These are phyloP conservation scores for Kernera saxatilis DNA, from an alignment of 345 rosid species.

Conservation along the genomic window DNA sequence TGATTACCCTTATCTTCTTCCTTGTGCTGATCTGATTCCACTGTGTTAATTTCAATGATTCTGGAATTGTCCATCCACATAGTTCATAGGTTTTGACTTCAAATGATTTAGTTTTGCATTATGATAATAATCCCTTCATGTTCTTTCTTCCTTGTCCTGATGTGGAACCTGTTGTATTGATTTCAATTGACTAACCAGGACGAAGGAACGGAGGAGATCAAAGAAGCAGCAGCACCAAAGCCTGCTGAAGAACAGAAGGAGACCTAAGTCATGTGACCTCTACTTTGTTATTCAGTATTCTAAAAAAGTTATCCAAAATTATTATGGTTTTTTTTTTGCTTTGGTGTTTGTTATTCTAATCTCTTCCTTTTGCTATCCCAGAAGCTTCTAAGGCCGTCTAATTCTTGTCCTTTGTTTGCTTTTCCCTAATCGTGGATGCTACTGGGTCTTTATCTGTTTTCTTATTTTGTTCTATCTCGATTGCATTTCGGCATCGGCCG, in stretches of 20 bases:
- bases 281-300: slow-evolving; percentile 9
- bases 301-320: slow-evolving; percentile 40
- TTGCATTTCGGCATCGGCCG: background rate
- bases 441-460: slow-evolving; percentile 12
- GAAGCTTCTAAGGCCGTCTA: slow-evolving; percentile 39
- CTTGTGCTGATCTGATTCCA: background rate
- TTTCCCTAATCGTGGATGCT: slow-evolving; percentile 39
- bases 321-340: slow-evolving; percentile 44
- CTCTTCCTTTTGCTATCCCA: slow-evolving; percentile 21
- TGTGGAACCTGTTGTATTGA: background rate
- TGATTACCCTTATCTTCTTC: background rate
- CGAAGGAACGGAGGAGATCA: slow-evolving; percentile 82
- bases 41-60: background rate
- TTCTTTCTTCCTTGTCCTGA: background rate
- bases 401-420: slow-evolving; percentile 44
- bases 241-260: slow-evolving; percentile 57
- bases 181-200: slow-evolving; percentile 39
- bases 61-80: background rate
- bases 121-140: background rate
- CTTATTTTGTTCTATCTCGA: background rate
- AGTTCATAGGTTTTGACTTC: background rate
- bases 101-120: background rate
- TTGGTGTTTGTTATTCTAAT: slow-evolving; percentile 41
- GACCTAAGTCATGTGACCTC: slow-evolving; percentile 23
- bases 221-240: slow-evolving; percentile 66